These are phyloP conservation scores for Ilyonectria destructans DNA, from an alignment of 2,329 filamentous ascomycete genomes.

Conservation along the genomic window DNA sequence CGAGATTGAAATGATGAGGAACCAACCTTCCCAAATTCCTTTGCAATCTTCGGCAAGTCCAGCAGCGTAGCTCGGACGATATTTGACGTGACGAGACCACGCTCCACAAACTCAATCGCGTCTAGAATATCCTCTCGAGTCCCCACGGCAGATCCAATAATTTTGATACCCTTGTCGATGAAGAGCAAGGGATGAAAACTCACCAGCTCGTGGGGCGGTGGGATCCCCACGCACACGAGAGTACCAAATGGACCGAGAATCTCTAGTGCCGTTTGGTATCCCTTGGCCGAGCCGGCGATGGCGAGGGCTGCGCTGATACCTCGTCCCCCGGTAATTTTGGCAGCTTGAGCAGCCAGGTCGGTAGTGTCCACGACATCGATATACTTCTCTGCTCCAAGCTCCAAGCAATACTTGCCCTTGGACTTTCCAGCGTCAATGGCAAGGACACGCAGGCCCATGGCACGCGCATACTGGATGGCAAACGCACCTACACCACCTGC, in stretches of 20 bases:
- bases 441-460: conserved; percentile 61
- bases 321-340: conserved; percentile 33
- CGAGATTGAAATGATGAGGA: neutral
- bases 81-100: conserved; percentile 36
- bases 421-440: conserved; percentile 56
- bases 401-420: conserved; percentile 49
- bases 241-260: conserved; percentile 53
- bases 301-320: conserved; percentile 52
- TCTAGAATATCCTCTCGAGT: conserved; percentile 58
- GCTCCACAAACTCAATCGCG: conserved; percentile 58
- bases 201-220: conserved; percentile 45
- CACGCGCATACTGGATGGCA: conserved; percentile 57
- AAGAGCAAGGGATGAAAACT: conserved; percentile 55
- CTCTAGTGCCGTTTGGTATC: conserved; percentile 55
- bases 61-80: conserved; percentile 34
- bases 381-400: conserved; percentile 56
- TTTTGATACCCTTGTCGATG: conserved; percentile 54
- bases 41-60: conserved; percentile 7
- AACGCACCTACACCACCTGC: conserved; percentile 60
- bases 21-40: neutral
- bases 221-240: conserved; percentile 58
- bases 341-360: conserved; percentile 17
- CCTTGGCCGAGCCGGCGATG: conserved; percentile 48
- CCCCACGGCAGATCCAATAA: conserved; percentile 57
- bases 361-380: conserved; percentile 51